Base-by-base conservation (phyloP, 805 yeast genomes). In the Pichia paraexigua region DNA sequence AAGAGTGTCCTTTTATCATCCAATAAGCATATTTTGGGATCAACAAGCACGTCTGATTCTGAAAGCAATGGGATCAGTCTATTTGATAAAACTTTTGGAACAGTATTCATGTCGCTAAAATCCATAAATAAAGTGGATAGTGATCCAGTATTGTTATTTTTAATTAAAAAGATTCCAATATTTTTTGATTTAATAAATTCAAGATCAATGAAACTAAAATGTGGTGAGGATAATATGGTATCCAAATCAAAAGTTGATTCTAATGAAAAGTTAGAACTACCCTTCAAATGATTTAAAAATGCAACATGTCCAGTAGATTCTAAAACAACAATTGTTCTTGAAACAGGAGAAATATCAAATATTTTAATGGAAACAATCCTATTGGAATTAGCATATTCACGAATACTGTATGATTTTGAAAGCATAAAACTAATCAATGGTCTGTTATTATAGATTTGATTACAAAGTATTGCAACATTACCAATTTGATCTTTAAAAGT, bases 401-500 rank as follows among this genome's bases (percentile, higher is more conserved):
- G 58, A 24, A 59, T 18, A 45, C 57, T 56, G 48, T 59, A 63
- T 6, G 54, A 47, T n/a, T 55, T 53, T 9, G 56, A 51, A 6
- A 55, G 30, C 49, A 55, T 42, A 32, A 46, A 55, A 44, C 50
- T 49, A 2, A 53, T 47, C 18, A 55, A 32, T 1, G 58, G 49
- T 27, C 58, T 48, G 30, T 55, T 50, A 41, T 51, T 50, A 24
- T 55, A 53, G 5, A 68, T 50, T 32, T 65, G 65, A 20, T 49
- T 41, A 11, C 46, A 51, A 24, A 53, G 55, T 13, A 69, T 51
- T 12, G 62, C 60, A 1, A 87, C 81, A 58, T 80, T 83, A 32
- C 95, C 92, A 37, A 78, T 72, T 45, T 78, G 72, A 64, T 89
- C 94, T 54, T 85, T 77, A 32, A 90, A 69, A 0, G 83, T 71